These are phyloP conservation scores for Sclerotinia trifoliorum DNA, from an alignment of 2,329 filamentous ascomycete species.

Conservation along the genomic window DNA sequence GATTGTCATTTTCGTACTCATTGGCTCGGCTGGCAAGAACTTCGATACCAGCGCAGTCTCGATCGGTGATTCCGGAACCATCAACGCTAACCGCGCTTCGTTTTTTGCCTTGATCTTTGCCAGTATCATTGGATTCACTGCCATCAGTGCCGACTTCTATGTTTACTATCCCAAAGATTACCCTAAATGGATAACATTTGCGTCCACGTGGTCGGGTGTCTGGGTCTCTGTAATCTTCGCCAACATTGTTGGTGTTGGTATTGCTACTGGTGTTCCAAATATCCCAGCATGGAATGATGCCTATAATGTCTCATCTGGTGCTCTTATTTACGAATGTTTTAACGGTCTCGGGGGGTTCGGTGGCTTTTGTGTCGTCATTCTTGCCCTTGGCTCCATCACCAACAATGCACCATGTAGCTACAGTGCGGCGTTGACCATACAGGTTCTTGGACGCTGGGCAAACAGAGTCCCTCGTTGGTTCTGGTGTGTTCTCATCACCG, in stretches of 20 bases:
- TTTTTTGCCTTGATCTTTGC: constrained; percentile 50
- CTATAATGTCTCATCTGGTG: constrained; percentile 24
- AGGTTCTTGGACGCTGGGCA: constrained; percentile 59
- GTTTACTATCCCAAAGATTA: constrained; percentile 29
- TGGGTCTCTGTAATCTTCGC: constrained; percentile 24
- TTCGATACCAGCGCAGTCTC: constrained; percentile 53
- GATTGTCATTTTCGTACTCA: constrained; percentile 55
- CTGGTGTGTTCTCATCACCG: constrained; percentile 39
- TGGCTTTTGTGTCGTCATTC: constrained; percentile 62
- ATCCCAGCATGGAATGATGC: constrained; percentile 25
- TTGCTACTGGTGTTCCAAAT: constrained; percentile 27
- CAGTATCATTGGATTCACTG: constrained; percentile 25
- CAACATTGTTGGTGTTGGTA: constrained; percentile 27
- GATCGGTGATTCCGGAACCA: constrained; percentile 47
- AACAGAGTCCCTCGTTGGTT: constrained; percentile 58
- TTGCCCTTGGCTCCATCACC: constrained; percentile 61
- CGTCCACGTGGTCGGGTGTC: constrained; percentile 25
- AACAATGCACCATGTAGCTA: constrained; percentile 65
- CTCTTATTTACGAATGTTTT: constrained; percentile 43
- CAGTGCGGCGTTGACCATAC: constrained; percentile 61
- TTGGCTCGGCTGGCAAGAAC: constrained; percentile 53
- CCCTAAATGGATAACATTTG: constrained; percentile 36
- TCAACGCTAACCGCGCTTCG: constrained; percentile 53
- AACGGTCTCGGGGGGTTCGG: constrained; percentile 59
- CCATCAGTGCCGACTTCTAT: constrained; percentile 29